Evolutionary conservation across 1,284 basidiomycete species (phyloP), one percentile per base, ranked within the genome.

Genomic region (Ceratobasidium sp.): DNA sequence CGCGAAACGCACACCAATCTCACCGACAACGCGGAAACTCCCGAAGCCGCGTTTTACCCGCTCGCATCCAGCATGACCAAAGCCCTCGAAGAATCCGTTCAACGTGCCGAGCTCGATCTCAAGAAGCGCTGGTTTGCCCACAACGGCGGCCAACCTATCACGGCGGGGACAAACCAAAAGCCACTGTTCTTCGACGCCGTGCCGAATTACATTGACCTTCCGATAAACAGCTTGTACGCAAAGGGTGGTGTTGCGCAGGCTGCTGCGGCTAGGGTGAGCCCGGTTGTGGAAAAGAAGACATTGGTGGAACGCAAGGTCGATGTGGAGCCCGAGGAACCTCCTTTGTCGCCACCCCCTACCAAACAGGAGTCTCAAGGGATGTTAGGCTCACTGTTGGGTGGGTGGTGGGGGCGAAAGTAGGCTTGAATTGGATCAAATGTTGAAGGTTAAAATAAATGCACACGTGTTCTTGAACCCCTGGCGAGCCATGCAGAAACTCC

Each of bases 121-220:
- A 96, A 96, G 83, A 89, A 88, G 54, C 91, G 91, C 49, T 95
- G 95, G 91, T 94, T 95, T 80, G 87, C 90, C 0, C 88, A 89
- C 82, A 93, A 93, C 79, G 92, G 94, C 2, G 92, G 92, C 5
- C 54, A 59, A 32, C 83, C 85, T 3, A 82, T 83, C 0, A 86
- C 87, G 75, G 81, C 85, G 57, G 87, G 87, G 79, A 82, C 85
- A 40, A 85, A 90, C 83, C 91, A 92, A 85, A 96, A 96, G 82
- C 94, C 93, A 8, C 82, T 95, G 44, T 97, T 97, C 86, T 97
- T 96, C 84, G 95, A 97, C 82, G 93, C 95, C 79, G 96, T 95
- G n/a, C 90, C 96, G 82, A 97, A 97, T 84, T 97, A 97, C 81
- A 90, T 95, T 74, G 90, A 92, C 80, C 83, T 95, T 76, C 93